Evolutionary conservation across 148 eudicot genomes (phyloP), one percentile per base, ranked within the genome.

Genomic region (Rhododendron kiyosumense): DNA sequence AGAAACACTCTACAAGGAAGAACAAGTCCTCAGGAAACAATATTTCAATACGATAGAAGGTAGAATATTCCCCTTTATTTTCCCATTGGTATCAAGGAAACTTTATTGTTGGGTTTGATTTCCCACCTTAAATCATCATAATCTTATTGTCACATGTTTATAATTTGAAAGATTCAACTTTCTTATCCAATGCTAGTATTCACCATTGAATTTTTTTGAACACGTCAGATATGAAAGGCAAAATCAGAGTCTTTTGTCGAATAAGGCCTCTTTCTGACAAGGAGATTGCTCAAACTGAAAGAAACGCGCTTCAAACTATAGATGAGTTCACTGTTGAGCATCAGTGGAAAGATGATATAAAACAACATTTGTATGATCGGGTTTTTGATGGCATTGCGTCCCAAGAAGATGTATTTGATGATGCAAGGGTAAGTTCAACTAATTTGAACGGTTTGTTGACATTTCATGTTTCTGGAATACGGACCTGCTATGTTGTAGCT

Each of bases 321-420:
- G 99, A 97, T 83, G 99, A 97, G 88, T 97, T 95, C 84, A 97
- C 99, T 45, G 91, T 97, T 78, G 96, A 97, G 87, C 98, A 97
- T 95, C 90, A 88, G n/a, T 94, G 99, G 98, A 95, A 88, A 79
- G 99, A 95, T 89, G 98, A 96, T 52, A 85, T 90, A 48, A 97
- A 97, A 86, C 98, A 97, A 87, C 98, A 95, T 87, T 76, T 93
- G 14, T 97, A 97, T 90, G 99, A 97, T 91, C 96, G 85, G 69
- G 98, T 97, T 85, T 97, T 95, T 88, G 98, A 95, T 89, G 98
- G 94, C 15, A 52, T 82, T 84, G 93, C 98, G 2, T 90, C 96
- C 61, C 99, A 97, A 89, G 99, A 94, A 54, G 94, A 93, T 82
- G 94, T 97, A n/a, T 97, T 95, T 87, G 95, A 97, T 82, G 99